Percentiles rank a stretch among this genome's conserved stretches.
phyloP scores from a whole-genome alignment of 2,329 filamentous ascomycete genomes.

The Fusarium chuoi region DNA sequence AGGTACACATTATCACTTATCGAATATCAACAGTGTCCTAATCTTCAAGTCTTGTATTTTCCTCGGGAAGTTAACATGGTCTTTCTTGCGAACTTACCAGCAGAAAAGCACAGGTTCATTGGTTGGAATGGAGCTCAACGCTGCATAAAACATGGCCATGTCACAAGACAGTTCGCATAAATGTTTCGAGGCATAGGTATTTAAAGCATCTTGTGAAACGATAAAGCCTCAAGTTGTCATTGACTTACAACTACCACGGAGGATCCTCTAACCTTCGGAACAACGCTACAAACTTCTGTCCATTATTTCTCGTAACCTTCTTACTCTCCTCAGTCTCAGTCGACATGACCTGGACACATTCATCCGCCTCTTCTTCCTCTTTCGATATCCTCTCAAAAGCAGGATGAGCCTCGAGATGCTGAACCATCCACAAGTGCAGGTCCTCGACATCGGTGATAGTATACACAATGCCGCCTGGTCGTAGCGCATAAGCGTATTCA shows the following conservation, averaged over 20 bases:
- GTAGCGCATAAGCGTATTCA: constrained; percentile 90
- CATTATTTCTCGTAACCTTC: constrained; percentile 92
- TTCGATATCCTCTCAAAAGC: constrained; percentile 80
- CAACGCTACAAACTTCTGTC: constrained; percentile 89
- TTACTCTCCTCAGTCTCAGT: constrained; percentile 95
- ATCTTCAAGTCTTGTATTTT: not conserved
- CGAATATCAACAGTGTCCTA: not conserved
- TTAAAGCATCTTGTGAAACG: not conserved
- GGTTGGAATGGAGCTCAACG: not conserved
- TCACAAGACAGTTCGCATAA: not conserved
- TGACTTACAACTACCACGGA: constrained; percentile 67
- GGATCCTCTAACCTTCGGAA: constrained; percentile 86
- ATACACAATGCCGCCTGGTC: constrained; percentile 87
- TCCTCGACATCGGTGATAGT: constrained; percentile 98
- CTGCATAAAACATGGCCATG: not conserved
- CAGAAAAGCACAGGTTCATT: no score
- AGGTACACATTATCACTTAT: constrained; percentile 12
- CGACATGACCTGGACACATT: constrained; percentile 78
- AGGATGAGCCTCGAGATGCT: constrained; percentile 81
- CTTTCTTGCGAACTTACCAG: not conserved
- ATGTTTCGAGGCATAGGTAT: not conserved
- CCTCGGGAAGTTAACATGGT: not conserved
- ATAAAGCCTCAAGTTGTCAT: not conserved
- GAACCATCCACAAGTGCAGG: constrained; percentile 91
- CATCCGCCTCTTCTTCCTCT: constrained; percentile 74